Evolutionary conservation across 192 early-diverging fungal species (phyloP), one percentile per base, ranked within the genome.

Genomic region (Umbelopsis ramanniana): DNA sequence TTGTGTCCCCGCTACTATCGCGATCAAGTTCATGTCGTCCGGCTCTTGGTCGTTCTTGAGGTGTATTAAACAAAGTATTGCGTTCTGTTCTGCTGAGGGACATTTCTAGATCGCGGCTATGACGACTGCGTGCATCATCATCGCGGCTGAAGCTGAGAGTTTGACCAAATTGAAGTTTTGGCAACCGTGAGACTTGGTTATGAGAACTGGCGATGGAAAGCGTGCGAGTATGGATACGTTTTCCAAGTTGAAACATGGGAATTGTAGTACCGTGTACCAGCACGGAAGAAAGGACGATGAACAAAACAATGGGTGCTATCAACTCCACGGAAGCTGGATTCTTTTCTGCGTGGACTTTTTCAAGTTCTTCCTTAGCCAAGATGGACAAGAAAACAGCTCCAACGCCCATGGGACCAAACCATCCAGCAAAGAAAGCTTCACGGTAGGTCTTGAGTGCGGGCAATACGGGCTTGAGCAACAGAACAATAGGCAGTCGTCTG

Each of bases 321-420:
- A 84, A 67, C 5, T 66, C 68, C 0, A 81, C 46, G 1, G 75
- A 74, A 6, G 73, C 48, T 23, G 73, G 70, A 3, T 57, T 15
- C n/a, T 71, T 45, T 48, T 72, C 52, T 7, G 66, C 71, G 21
- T 69, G 47, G 0, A 70, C 68, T 15, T 57, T 57, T 22, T 66
- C 50, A 17, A 81, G 66, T 69, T 83, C 73, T 74, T 83, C 72
- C 40, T 83, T 80, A 10, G 83, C 80, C 45, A 88, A 68, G 14
- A 77, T 82, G 11, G 80, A 74, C 19, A 83, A 76, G 55, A 86
- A 88, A 7, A 88, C 82, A 21, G 87, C 85, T 22, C 87, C 85
- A n/a, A 81, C 69, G 29, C 77, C 76, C 55, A 97, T 92, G 6
- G 95, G 95, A 0, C 95, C 96, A 73, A 97, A 97, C 93, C 93